A percentile compares a stretch with the other conserved stretches of the same genome.
Conservation (phyloP, 1,284 basidiomycete genomes). For the Rhodofomes roseus region DNA sequence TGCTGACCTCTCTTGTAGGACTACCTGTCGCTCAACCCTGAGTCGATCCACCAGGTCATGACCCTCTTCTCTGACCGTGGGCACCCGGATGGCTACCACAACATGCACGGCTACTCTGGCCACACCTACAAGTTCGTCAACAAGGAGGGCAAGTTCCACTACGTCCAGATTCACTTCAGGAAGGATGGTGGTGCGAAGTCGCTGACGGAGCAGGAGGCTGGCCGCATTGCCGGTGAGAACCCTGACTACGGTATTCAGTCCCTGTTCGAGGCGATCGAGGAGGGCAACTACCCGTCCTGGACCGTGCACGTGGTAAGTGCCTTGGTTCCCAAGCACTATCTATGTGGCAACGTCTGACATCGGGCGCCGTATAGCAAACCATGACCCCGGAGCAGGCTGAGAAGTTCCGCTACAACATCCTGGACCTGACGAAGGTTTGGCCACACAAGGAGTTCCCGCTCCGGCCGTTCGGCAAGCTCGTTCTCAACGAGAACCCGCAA, state of each 20-base stretch:
- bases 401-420: conserved; percentile 82
- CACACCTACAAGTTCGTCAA: conserved; percentile 93
- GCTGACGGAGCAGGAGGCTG: conserved; percentile 55
- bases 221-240: conserved; percentile 64
- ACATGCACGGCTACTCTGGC: conserved; percentile 88
- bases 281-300: conserved; percentile 76
- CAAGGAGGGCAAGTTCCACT: conserved; percentile 77
- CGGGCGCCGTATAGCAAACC: conserved; percentile 55
- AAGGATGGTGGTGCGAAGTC: conserved; percentile 81
- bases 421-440: conserved; percentile 93
- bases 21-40: conserved; percentile 89
- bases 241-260: conserved; percentile 79
- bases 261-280: conserved; percentile 80
- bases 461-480: conserved; percentile 80
- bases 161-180: conserved; percentile 79
- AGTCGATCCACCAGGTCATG: conserved; percentile 89
- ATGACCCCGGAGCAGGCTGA: conserved; percentile 92
- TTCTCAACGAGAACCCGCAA: conserved; percentile 81
- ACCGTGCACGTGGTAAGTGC: conserved; percentile 56
- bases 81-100: conserved; percentile 80
- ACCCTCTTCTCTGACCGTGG: conserved; percentile 90
- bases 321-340: not conserved
- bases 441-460: conserved; percentile 84
- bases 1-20: conserved; percentile 46
- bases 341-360: not conserved